Evolutionary conservation across 148 eudicot species (phyloP).

Genomic region (Arbutus unedo): DNA sequence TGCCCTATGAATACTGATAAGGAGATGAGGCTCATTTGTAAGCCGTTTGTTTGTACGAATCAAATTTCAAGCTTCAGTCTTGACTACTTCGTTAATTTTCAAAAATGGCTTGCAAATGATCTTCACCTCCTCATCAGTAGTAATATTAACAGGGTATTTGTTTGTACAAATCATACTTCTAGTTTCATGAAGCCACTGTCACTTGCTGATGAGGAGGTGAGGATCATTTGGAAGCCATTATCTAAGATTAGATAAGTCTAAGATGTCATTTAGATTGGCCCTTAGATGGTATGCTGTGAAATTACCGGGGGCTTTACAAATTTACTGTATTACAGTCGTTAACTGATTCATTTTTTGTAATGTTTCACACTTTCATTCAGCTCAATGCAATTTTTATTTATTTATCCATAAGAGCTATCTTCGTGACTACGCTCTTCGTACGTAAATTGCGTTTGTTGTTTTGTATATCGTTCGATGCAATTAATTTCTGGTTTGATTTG

Average conservation of each 20-base stretch:
- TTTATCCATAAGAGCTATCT: too few relatives aligned
- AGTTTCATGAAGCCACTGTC: background rate
- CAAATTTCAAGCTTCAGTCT: background rate
- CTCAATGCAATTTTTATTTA: background rate
- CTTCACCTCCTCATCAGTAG: background rate
- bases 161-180: background rate
- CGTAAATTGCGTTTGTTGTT: too few relatives aligned
- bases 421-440: too few relatives aligned
- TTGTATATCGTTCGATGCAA: too few relatives aligned
- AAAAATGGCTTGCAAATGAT: background rate
- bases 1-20: background rate
- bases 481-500: too few relatives aligned
- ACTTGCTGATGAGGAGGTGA: background rate
- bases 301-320: background rate
- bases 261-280: background rate
- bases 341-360: background rate
- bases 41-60: background rate
- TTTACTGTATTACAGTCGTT: background rate
- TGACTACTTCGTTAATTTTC: background rate
- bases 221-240: too few relatives aligned
- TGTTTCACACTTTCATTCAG: background rate
- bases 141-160: background rate
- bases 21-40: background rate
- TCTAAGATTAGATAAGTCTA: background rate
- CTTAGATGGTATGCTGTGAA: background rate